Percentiles rank a stretch among this genome's conserved stretches.
These are phyloP conservation scores for Fusarium zealandicum DNA, from an alignment of 2,329 filamentous ascomycete genomes.

Conservation along the genomic window DNA sequence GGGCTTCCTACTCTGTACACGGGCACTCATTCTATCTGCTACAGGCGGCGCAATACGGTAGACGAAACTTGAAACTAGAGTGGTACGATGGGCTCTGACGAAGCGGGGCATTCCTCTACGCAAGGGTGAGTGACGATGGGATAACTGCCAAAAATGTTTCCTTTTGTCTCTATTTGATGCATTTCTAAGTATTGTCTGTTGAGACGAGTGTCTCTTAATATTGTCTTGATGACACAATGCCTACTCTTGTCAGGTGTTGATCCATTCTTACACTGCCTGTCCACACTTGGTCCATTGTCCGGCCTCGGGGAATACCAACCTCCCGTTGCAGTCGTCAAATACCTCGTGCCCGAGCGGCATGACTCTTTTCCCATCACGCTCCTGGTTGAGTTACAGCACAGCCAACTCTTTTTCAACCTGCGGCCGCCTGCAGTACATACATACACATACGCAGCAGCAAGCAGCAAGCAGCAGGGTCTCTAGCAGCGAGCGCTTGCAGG, in stretches of 20 bases:
- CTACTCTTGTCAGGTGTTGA: no score
- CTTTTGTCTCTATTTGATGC: conserved; percentile 15
- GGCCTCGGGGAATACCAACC: background rate
- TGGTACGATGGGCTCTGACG: conserved; percentile 38
- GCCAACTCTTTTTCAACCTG: no score
- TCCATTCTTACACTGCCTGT: background rate
- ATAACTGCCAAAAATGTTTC: conserved; percentile 24
- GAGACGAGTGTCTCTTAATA: conserved; percentile 6
- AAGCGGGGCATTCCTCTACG: conserved; percentile 30
- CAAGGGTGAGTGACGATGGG: conserved; percentile 24
- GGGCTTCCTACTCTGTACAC: background rate
- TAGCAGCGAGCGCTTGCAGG: conserved; percentile 20
- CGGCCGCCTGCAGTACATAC: background rate
- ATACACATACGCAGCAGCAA: background rate
- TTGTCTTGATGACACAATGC: no score
- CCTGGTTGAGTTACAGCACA: background rate
- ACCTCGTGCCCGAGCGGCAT: background rate
- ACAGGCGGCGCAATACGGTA: background rate
- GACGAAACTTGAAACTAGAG: conserved; percentile 26
- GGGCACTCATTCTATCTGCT: conserved; percentile 12
- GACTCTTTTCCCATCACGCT: background rate
- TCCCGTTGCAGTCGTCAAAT: background rate
- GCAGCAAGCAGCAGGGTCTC: no score
- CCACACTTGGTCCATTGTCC: background rate
- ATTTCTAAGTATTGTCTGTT: conserved; percentile 2